Evolutionary conservation across 1,139 yeast species (phyloP), one percentile per base, ranked within the genome.

Genomic region (Kurtzmaniella quercitrusa): DNA sequence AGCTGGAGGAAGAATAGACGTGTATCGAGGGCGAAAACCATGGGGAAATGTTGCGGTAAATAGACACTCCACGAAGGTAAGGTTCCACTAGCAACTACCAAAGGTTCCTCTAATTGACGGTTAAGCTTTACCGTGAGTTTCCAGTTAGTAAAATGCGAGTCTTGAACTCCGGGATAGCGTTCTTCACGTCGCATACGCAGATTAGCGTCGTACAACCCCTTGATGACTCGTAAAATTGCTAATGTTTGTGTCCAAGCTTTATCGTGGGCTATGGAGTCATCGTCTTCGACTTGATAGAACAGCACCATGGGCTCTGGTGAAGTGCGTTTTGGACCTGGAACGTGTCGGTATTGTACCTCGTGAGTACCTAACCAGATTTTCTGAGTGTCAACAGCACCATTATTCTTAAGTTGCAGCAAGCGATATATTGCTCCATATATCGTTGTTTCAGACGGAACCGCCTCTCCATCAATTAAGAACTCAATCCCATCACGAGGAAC

Each of bases 21-120:
- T 0, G 94, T 80, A 46, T 84, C 95, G 43, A 91, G 68, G 0
- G 98, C 97, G 57, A 88, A 88, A 41, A 93, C 61, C 54, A 91
- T 93, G 9, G 96, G 88, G 54, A 76, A 89, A 20, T 79, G 73
- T 42, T 84, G 74, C 0, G 95, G 83, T 12, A 88, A 66, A 47
- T 79, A 77, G 32, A 86, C 76, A 28, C 86, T 76, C 98, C 98
- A 93, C 7, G 78, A 78, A 0, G 98, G 98, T 40, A 93, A 61
- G 2, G 88, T 78, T 0, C 94, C 95, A 60, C 95, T 84, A 0
- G 95, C 94, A 39, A 91, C 93, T 28, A 91, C 77, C 45, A 91
- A 66, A 0, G 96, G 95, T 50, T 93, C 98, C 53, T 91, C 97
- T 35, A 93, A 63, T 60, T 91, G 98, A 41, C 95, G 69, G 48